Conservation (phyloP, 768 basidiomycete species). For the Suillus lakei region DNA sequence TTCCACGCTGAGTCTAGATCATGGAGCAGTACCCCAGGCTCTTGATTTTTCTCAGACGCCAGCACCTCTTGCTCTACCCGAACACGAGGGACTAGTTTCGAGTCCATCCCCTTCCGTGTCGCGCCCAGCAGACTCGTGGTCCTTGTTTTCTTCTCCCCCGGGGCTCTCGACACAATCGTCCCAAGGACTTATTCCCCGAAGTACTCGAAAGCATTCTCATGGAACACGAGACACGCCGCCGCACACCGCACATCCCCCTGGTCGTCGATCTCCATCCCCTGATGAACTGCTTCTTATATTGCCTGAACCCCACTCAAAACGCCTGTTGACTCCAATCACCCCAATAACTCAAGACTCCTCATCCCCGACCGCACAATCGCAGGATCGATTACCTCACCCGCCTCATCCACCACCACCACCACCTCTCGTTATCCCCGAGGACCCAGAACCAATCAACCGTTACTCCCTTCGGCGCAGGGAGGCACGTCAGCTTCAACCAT, state of each 20-base stretch:
- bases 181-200: background rate
- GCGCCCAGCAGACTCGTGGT: constrained; percentile 17
- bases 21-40: too few relatives aligned
- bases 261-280: constrained; percentile 20
- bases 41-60: background rate
- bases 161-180: constrained; percentile 10
- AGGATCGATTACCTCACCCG: background rate
- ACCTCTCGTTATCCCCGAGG: constrained; percentile 18
- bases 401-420: constrained; percentile 10
- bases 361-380: background rate
- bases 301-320: constrained; percentile 6
- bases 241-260: constrained; percentile 6
- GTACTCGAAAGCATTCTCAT: constrained; percentile 20
- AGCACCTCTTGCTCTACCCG: constrained; percentile 9
- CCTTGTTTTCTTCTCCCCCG: constrained; percentile 21
- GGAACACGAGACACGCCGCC: constrained; percentile 27
- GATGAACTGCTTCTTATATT: constrained; percentile 27
- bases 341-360: background rate
- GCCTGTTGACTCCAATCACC: background rate
- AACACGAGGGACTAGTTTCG: constrained; percentile 3
- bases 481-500: constrained; percentile 64
- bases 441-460: constrained; percentile 32
- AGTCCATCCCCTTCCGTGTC: constrained; percentile 20
- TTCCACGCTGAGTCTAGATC: too few relatives aligned
- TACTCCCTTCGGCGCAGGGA: constrained; percentile 63